Base-by-base conservation (phyloP, 768 basidiomycete species). In the Tylopilus intermedius region DNA sequence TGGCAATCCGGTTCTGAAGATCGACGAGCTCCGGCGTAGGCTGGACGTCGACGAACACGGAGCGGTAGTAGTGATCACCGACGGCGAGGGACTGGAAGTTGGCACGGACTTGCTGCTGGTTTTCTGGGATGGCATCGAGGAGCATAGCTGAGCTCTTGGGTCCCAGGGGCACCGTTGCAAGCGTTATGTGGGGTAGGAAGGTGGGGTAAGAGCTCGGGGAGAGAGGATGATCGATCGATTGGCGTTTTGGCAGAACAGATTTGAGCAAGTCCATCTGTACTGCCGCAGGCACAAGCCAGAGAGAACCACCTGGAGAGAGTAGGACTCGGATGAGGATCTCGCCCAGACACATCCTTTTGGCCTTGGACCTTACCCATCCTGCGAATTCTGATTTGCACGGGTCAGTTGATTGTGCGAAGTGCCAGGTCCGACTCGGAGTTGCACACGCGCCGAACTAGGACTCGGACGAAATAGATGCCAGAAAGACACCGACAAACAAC, bases 111-210 rank as follows among this genome's bases (percentile, higher is more conserved):
- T 69, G 59, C 5, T 52, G 56, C 24, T 74, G 69, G 11, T 55
- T 54, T 7, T 55, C 10, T 8, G 78, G 73, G 15, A 83, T 57
- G 6, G 77, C 69, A 1, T 69, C 60, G 4, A 75, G 67, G 27
- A 82, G 70, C 13, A 65, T 55, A 7, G 52, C 41, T 0, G 30
- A 22, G 37, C 42, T 43, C 14, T 40, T 35, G 3, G 57, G 30
- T 30, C 49, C 50, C 37, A 43, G 47, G 68, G 79, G 56, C 70
- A 73, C 41, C 67, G 76, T 53, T 66, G 79, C 59, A 41, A 91
- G 79, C 0, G 89, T 90, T 61, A 90, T 76, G 66, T 91, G 88
- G 5, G 87, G 86, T 35, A 77, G 62, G 65, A 89, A 82, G 22
- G 59, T 52, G 1, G 86, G 84, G 62, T 83, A 90, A 0, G 82